Evolutionary conservation across 345 rosid genomes (phyloP).

Genomic region (Corchorus capsularis): DNA sequence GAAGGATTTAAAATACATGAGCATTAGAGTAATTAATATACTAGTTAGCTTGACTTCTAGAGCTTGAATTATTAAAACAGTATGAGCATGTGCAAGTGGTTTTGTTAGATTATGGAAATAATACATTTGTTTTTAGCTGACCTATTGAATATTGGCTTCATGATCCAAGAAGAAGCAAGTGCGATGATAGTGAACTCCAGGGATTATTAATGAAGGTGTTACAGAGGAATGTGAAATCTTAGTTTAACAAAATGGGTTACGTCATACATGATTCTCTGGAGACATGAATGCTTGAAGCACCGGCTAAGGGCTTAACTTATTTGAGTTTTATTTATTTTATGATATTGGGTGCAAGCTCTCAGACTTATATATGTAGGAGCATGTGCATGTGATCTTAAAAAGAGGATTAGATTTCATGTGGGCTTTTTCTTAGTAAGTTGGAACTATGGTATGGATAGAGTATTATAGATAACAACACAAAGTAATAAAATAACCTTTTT

Average conservation of each 20-base stretch:
- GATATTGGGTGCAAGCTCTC: slow-evolving; percentile 13
- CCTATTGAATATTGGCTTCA: slow-evolving; percentile 5
- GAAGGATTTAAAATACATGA: slow-evolving; percentile 15
- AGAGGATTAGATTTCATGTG: slow-evolving; percentile 67
- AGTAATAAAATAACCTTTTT: slow-evolving; percentile 16
- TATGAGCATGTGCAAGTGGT: slow-evolving; percentile 10
- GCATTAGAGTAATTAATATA: slow-evolving; percentile 5
- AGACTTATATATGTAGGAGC: slow-evolving; percentile 33
- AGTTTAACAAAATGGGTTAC: slow-evolving; percentile 2
- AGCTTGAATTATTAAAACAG: background rate
- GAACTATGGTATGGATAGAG: slow-evolving; percentile 35
- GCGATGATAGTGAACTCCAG: slow-evolving; percentile 17
- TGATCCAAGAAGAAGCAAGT: slow-evolving; percentile 26
- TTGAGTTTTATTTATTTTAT: slow-evolving; percentile 20
- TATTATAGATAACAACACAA: slow-evolving; percentile 15
- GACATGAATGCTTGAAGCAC: slow-evolving; percentile 16
- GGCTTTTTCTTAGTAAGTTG: slow-evolving; percentile 34
- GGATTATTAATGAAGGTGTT: slow-evolving; percentile 17
- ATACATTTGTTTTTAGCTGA: background rate
- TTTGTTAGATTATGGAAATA: background rate
- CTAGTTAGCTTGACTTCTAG: background rate
- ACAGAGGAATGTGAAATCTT: slow-evolving; percentile 23
- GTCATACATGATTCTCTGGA: slow-evolving; percentile 6
- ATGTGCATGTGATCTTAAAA: slow-evolving; percentile 56
- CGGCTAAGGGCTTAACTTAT: slow-evolving; percentile 17